phyloP scores from a whole-genome alignment of 164 flowering plant species.

The Echeveria elegans region DNA sequence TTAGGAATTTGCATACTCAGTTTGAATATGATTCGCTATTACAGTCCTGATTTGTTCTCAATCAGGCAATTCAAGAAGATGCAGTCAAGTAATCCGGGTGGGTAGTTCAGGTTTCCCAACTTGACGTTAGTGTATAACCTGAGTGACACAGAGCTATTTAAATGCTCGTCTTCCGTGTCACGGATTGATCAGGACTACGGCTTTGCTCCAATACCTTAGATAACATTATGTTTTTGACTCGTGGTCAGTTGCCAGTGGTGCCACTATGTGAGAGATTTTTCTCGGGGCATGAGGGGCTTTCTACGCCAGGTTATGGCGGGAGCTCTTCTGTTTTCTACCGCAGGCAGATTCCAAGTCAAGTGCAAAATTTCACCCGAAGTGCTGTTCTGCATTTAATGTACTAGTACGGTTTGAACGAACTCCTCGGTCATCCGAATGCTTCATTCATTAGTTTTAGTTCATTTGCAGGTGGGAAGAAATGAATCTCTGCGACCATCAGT shows the following conservation, averaged over 20 bases:
- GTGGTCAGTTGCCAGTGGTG: not conserved
- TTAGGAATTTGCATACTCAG: not conserved
- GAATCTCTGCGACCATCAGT: no score
- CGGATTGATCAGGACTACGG: not conserved
- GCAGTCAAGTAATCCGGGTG: not conserved
- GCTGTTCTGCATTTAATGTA: no score
- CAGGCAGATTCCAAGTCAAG: no score
- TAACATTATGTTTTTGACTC: not conserved
- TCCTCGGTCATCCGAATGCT: no score
- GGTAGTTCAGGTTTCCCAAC: not conserved
- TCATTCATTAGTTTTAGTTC: no score
- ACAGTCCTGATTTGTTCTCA: not conserved
- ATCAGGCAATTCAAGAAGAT: not conserved
- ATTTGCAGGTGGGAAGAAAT: no score
- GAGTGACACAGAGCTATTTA: not conserved
- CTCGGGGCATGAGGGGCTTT: not conserved
- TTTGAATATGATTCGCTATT: slow-evolving; percentile 3
- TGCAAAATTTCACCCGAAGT: no score
- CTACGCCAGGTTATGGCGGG: not conserved
- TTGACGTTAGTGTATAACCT: not conserved
- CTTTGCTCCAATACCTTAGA: not conserved
- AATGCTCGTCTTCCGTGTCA: not conserved
- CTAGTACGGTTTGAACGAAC: no score
- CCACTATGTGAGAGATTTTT: slow-evolving; percentile 3
- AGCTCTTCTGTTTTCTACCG: not conserved